Base-by-base conservation (phyloP, 805 yeast species). In the Tetrapisispora fleetii region DNA sequence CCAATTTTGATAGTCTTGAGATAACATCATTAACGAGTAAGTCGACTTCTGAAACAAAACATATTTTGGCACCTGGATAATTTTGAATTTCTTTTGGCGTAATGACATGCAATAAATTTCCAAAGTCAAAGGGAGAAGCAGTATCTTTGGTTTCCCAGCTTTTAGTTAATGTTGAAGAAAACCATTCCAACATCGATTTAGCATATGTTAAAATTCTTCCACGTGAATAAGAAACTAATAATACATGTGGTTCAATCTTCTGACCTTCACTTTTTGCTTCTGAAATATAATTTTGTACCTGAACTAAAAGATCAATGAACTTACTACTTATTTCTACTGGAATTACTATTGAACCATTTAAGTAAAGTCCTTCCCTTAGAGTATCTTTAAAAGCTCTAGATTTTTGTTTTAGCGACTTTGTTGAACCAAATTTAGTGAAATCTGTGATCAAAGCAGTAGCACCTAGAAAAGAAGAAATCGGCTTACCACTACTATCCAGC, bases 171-270 rank as follows among this genome's bases (percentile, higher is more conserved):
- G 82, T 75, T 0, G 91, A 78, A 0, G 95, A 81, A 89, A 93
- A 84, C 98, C 98, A 93, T 68, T 93, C 99, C 28, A 91, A 68
- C 83, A 93, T 85, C 48, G 89, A 84, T 14, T 87, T 78, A 0
- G 97, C 96, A 60, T 85, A 87, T 24, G 83, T 76, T 49, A 93
- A 65, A 4, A 83, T 75, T 58, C 91, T 80, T 3, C 88, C 79
- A 24, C 93, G 95, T 0, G 89, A 81, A 57, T 80, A 81, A 3
- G 95, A 80, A n/a, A 85, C 67, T 49, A 88, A 73, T 33, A 85
- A 70, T 10, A 93, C 80, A 0, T 96, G 96, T 13, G 81, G 76
- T 33, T 72, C 71, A 5, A 64, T 61, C 45, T 47, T 57, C 43
- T 37, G 54, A 36, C 58, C 48, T 19, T 27, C 74, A 71, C 74